These are phyloP conservation scores for Malassezia psittaci DNA, from an alignment of 1,284 basidiomycete species.

Conservation along the genomic window DNA sequence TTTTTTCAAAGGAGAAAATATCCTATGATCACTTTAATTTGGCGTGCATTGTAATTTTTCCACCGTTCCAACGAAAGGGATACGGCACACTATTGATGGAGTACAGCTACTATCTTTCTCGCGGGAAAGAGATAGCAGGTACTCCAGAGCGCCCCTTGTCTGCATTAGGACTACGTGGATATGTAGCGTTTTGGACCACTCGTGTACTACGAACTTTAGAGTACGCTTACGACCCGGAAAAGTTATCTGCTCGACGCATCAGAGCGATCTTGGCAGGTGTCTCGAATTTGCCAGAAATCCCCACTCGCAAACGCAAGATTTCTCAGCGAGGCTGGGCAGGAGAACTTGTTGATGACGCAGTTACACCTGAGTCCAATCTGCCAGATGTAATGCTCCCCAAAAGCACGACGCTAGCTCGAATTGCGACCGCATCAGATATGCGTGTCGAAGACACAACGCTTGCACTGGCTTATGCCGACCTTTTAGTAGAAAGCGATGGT, in stretches of 20 bases:
- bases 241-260: neutral
- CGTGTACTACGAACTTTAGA: constrained; percentile 72
- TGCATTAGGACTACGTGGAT: constrained; percentile 79
- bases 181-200: constrained; percentile 82
- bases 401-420: constrained; percentile 49
- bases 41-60: constrained; percentile 89
- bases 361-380: neutral
- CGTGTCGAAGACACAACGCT: constrained; percentile 76
- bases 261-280: constrained; percentile 11
- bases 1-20: constrained; percentile 93
- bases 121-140: constrained; percentile 64
- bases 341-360: constrained; percentile 10
- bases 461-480: constrained; percentile 73
- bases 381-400: constrained; percentile 11
- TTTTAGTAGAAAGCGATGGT: constrained; percentile 53
- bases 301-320: constrained; percentile 12
- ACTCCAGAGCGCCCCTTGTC: constrained; percentile 92
- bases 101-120: constrained; percentile 90
- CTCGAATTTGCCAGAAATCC: neutral
- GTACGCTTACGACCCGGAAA: constrained; percentile 47
- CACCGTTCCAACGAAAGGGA: constrained; percentile 78
- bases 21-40: constrained; percentile 96
- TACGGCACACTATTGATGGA: constrained; percentile 95
- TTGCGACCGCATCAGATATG: constrained; percentile 69
- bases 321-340: constrained; percentile 17